Evolutionary conservation across 805 yeast genomes (phyloP), one percentile per base, ranked within the genome.

Genomic region (Kuraishia piskuri): DNA sequence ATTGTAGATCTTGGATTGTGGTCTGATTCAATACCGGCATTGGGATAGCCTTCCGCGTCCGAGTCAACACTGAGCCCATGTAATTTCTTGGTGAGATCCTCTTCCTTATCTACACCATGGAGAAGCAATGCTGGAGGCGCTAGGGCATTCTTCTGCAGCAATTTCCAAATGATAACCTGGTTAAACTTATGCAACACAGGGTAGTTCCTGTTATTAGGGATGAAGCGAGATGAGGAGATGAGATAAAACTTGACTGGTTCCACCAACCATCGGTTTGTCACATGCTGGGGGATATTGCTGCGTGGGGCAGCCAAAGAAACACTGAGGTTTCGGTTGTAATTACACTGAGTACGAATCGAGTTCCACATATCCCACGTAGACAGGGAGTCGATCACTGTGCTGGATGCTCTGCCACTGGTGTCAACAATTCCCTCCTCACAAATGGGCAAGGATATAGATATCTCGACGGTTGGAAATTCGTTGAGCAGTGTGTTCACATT

Each of bases 351-450:
- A 22, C 90, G 68, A 2, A 86, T 77, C 0, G 86, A 74, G 58
- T 84, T 81, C 91, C 91, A 86, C 59, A 83, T 75, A 53, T 83
- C 88, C 91, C 91, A 86, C 1, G 86, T 82, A 2, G 84, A 80
- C 31, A 84, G 64, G 8, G 74, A 68, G 59, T 78, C 82, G 19
- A 71, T 59, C 7, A 61, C 59, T 21, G 65, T 61, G 8, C 61
- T 54, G 1, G 57, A 23, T 37, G 63, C 61, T 2, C 68, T 60
- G 4, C 65, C 59, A n/a, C 47, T 25, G 2, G 58, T 55, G 50
- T 65, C 60, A 2, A 52, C 59, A 2, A 17, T 12, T 4, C 19
- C 58, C 50, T 78, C 82, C 54, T 79, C 83, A 55, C 73, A 77
- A 17, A 78, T 68, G 7, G 81, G 77, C 59, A 74, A 52, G 31